Evolutionary conservation across 495 filamentous ascomycete genomes (phyloP), one percentile per base, ranked within the genome.

Genomic region (Xanthoparmelia taractica): DNA sequence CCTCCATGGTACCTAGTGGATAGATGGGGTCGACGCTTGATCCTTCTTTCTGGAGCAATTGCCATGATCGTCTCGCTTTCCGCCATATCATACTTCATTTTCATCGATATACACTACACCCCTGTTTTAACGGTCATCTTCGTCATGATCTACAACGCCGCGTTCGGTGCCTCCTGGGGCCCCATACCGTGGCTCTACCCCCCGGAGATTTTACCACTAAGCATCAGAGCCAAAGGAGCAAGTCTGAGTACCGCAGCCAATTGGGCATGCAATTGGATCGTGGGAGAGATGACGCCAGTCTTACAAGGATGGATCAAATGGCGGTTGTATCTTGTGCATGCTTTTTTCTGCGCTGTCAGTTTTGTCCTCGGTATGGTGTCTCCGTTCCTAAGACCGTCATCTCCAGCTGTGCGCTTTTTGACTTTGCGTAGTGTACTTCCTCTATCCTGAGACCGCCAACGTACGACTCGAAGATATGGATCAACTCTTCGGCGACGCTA

Each of bases 1-100:
- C 94, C 95, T 31, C 94, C 94, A 7, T 98, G 94, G 94, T 98
- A 96, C 75, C 82, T 97, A 45, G 94, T 98, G 27, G 94, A 98
- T 75, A 80, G 84, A 54, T 95, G 91, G 87, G 94, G 94, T 57
- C 85, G 94, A 43, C 88, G 94, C 4, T 83, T 87, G 11, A 97
- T 98, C 67, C 81, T 98, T 25, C 84, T 98, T 23, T 92, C 88
- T 3, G 94, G 94, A 37, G 95, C 95, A 3, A 74, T 97, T 23
- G 87, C 88, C 43, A 97, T 97, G 95, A 82, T 88, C 57, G 75
- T 96, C 61, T 89, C 95, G 25, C 82, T 98, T n/a, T 92, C 92
- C 18, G 70, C 86, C 38, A 96, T 98, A 57, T 96, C 94, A 3
- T 97, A 97, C 76, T 97, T 96, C 75, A 90, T 97, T 68, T 93